Percentiles rank a stretch among this genome's conserved stretches.
Conservation (phyloP, 495 filamentous ascomycete genomes). For the Neurospora cerealis region DNA sequence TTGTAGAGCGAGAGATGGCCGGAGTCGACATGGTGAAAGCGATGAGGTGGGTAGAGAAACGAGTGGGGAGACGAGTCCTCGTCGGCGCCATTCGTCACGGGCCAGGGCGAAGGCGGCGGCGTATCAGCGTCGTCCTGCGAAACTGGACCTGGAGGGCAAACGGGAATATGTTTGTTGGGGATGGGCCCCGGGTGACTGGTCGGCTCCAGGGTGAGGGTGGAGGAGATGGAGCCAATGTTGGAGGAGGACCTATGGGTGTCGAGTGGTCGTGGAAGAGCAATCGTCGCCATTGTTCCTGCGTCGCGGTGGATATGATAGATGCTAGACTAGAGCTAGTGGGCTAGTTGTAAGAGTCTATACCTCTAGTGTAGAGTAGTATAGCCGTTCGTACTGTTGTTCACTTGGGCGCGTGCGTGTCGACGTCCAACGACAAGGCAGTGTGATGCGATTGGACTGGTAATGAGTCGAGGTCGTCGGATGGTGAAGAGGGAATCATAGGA, state of each 20-base stretch:
- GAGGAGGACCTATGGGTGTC: constrained; percentile 36
- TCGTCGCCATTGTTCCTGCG: constrained; percentile 36
- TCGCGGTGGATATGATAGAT: neutral
- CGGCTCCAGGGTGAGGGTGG: constrained; percentile 39
- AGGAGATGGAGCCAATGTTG: constrained; percentile 37
- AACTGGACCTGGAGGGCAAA: constrained; percentile 68
- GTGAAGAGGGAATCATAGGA: neutral
- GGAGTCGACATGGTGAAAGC: constrained; percentile 42
- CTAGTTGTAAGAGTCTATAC: neutral
- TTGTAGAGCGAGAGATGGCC: constrained; percentile 56
- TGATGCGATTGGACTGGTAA: neutral
- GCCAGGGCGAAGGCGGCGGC: constrained; percentile 51
- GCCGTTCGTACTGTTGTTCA: neutral
- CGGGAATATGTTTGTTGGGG: constrained; percentile 83
- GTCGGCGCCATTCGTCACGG: constrained; percentile 24
- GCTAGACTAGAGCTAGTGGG: neutral
- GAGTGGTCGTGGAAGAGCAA: constrained; percentile 43
- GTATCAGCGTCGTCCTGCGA: constrained; percentile 51
- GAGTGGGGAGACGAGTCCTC: constrained; percentile 45
- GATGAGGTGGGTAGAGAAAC: constrained; percentile 64
- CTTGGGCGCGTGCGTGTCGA: neutral
- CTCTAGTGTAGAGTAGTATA: neutral
- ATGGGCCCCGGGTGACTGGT: constrained; percentile 47
- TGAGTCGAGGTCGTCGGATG: neutral
- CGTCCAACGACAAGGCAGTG: neutral